Base-by-base conservation (phyloP, 768 basidiomycete genomes). In the Serendipita indica region DNA sequence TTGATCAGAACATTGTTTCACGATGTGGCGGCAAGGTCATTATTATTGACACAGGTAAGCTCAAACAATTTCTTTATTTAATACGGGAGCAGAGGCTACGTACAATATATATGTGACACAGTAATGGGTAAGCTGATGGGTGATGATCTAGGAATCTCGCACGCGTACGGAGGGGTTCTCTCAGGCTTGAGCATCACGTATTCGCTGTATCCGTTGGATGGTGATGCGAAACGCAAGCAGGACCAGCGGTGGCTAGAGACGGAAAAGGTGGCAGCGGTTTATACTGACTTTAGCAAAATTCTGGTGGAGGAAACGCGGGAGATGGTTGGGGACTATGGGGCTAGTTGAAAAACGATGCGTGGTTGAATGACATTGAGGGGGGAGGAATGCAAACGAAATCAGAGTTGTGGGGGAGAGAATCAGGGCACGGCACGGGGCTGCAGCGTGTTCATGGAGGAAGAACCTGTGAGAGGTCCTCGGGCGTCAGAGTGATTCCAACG, bases 1-100 rank as follows among this genome's bases (percentile, higher is more conserved):
- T 7, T 1, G 27, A 33, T 62, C 59, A 89, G 77, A 80, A 79
- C 63, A 93, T 97, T 49, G 81, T 86, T 2, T 80, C 86, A 3
- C 75, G 92, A 60, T 99, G 96, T 67, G 76, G 80, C 35, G 92
- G 89, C n/a, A 91, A 87, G 65, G 81, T 97, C 41, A 84, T 98
- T 64, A 86, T 98, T 61, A 97, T 99, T 56, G 94, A 99, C 67
- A 98, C 94, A 0, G 91, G 88, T 83, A 49, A 54, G 70, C 62
- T 28, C 12, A 54, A 33, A 28, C 10, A 39, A 18, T 37, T 18
- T 16, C 25, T 34, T 41, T 43, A n/a, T n/a, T n/a, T n/a, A n/a
- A n/a, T n/a, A n/a, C 27, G 27, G 41, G n/a, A 37, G 27, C 5
- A n/a, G 25, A 10, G 22, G 49, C 20, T 54, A 28, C 49, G 49